These are phyloP conservation scores for Cystofilobasidium macerans DNA, from an alignment of 768 basidiomycete genomes.

Conservation along the genomic window DNA sequence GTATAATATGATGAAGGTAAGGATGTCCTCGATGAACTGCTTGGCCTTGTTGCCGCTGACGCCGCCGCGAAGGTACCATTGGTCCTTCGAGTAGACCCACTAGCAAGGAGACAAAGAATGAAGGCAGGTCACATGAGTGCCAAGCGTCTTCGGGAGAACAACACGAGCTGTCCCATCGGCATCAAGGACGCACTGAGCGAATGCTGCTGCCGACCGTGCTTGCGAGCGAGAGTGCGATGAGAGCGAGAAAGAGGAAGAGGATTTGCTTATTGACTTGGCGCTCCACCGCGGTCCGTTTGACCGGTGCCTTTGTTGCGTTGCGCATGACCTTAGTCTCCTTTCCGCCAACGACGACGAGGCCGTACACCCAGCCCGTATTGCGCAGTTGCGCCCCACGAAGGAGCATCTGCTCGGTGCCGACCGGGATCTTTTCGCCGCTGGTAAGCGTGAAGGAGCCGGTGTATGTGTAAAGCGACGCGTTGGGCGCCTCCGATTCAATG, in stretches of 20 bases:
- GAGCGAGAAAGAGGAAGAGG: conserved; percentile 78
- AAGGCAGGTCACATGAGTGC: background rate
- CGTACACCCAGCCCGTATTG: conserved; percentile 95
- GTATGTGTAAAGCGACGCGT: conserved; percentile 93
- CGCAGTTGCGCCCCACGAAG: conserved; percentile 88
- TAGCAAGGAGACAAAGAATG: conserved; percentile 33
- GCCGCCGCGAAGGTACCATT: conserved; percentile 75
- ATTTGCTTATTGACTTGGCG: conserved; percentile 93
- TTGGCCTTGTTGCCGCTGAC: conserved; percentile 43
- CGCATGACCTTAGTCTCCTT: conserved; percentile 98
- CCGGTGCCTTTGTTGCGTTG: conserved; percentile 93
- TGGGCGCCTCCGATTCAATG: conserved; percentile 88
- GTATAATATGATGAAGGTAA: conserved; percentile 97
- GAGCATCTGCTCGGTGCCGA: conserved; percentile 89
- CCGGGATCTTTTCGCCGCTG: conserved; percentile 66
- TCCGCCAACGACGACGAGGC: conserved; percentile 83
- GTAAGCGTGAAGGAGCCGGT: conserved; percentile 50
- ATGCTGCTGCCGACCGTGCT: conserved; percentile 89
- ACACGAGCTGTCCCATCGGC: too few species aligned
- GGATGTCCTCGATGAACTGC: conserved; percentile 80
- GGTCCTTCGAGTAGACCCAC: conserved; percentile 76
- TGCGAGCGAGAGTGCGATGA: conserved; percentile 76
- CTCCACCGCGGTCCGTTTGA: conserved; percentile 93
- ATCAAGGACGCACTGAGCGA: conserved; percentile 47
- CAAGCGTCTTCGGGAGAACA: background rate